phyloP scores from a whole-genome alignment of 495 filamentous ascomycete species.

The Halenospora varia region DNA sequence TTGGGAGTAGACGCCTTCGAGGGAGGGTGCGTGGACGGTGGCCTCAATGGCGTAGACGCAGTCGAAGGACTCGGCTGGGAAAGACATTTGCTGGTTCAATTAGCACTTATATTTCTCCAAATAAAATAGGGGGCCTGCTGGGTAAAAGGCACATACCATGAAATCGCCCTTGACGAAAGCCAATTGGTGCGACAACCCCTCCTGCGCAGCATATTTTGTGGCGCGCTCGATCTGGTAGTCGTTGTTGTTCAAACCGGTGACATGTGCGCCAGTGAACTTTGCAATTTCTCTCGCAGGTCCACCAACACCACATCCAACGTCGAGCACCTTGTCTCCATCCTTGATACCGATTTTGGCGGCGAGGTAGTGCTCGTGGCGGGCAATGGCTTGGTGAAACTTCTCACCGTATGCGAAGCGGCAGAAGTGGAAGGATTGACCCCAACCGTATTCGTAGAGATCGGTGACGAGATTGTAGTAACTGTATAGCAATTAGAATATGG shows the following conservation, averaged over 20 bases:
- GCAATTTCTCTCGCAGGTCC: constrained; percentile 92
- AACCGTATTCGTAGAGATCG: constrained; percentile 95
- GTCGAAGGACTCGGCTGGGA: constrained; percentile 87
- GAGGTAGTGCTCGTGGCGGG: constrained; percentile 97
- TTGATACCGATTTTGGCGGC: constrained; percentile 82
- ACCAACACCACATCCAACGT: constrained; percentile 95
- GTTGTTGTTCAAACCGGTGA: constrained; percentile 97
- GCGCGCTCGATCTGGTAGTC: constrained; percentile 99
- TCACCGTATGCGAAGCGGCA: constrained; percentile 90
- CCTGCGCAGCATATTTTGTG: constrained; percentile 72
- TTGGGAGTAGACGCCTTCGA: constrained; percentile 92
- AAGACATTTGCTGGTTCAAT: constrained; percentile 94
- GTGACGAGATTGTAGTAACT: constrained; percentile 97
- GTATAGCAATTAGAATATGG: not conserved
- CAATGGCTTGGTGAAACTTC: constrained; percentile 85
- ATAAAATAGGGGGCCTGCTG: too few relatives aligned
- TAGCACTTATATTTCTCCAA: too few relatives aligned
- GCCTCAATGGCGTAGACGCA: constrained; percentile 98
- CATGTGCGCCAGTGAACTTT: constrained; percentile 85
- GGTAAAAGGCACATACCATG: constrained; percentile 46
- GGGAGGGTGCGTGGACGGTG: constrained; percentile 87
- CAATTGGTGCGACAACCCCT: constrained; percentile 75
- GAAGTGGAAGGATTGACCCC: constrained; percentile 94
- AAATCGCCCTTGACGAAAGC: constrained; percentile 94
- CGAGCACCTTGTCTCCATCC: constrained; percentile 82